Evolutionary conservation across 768 basidiomycete genomes (phyloP).

Genomic region (Lanmaoa pseudosensibilis): DNA sequence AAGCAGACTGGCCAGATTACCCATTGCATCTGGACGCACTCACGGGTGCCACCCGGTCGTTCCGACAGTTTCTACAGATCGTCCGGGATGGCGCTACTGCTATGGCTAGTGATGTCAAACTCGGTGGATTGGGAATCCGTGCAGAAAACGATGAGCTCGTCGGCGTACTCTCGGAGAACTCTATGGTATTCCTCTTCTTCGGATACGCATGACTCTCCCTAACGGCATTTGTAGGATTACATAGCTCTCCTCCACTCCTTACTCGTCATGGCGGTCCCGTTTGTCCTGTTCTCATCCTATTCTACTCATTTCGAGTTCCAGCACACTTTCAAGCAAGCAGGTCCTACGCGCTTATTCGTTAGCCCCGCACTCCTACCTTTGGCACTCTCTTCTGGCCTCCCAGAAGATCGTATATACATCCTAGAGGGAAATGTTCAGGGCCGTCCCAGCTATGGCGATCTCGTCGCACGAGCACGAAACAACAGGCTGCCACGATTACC

Average conservation of each 20-base stretch:
- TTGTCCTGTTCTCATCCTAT: conserved; percentile 52
- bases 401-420: conserved; percentile 47
- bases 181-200: conserved; percentile 42
- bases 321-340: conserved; percentile 48
- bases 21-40: conserved; percentile 55
- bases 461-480: conserved; percentile 42
- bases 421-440: conserved; percentile 45
- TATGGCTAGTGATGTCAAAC: conserved; percentile 42
- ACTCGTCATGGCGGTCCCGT: conserved; percentile 49
- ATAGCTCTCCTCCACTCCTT: conserved; percentile 49
- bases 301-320: conserved; percentile 58
- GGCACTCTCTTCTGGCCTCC: conserved; percentile 39
- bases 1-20: conserved; percentile 55
- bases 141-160: conserved; percentile 54
- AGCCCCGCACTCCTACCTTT: conserved; percentile 44
- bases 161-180: conserved; percentile 71
- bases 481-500: conserved; percentile 41
- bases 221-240: conserved; percentile 47
- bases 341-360: conserved; percentile 54
- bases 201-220: not conserved
- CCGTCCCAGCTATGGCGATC: conserved; percentile 42
- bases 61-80: conserved; percentile 49
- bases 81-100: conserved; percentile 59
- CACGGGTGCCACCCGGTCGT: conserved; percentile 47
- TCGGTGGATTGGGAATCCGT: conserved; percentile 58